Evolutionary conservation across 371 early-diverging fungal genomes (phyloP).

Genomic region (Apophysomyces elegans): DNA sequence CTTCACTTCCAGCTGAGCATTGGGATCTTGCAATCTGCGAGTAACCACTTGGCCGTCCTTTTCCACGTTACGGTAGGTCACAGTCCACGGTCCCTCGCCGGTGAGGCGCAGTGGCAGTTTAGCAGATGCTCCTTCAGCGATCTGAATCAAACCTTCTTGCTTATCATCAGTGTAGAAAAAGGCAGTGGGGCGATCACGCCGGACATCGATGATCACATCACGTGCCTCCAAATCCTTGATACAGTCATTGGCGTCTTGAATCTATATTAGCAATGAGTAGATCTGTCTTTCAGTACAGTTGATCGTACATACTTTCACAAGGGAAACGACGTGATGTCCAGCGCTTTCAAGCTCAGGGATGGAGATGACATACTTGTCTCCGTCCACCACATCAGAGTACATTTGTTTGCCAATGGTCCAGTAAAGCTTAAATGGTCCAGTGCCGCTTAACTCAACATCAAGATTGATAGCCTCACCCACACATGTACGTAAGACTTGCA

Average conservation of each 20-base stretch:
- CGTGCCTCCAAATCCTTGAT: constrained; percentile 47
- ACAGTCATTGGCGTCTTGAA: constrained; percentile 50
- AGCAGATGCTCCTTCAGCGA: constrained; percentile 39
- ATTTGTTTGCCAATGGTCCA: constrained; percentile 41
- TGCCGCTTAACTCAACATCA: constrained; percentile 46
- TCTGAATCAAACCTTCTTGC: constrained; percentile 20
- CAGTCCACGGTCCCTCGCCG: constrained; percentile 54
- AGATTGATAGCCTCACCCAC: constrained; percentile 42
- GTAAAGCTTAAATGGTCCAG: constrained; percentile 38
- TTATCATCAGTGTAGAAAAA: constrained; percentile 38
- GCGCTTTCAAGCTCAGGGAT: constrained; percentile 43
- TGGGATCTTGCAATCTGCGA: constrained; percentile 41
- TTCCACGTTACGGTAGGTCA: constrained; percentile 42
- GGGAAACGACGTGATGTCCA: constrained; percentile 47
- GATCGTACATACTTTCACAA: constrained; percentile 33
- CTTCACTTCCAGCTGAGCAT: constrained; percentile 40
- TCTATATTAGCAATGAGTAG: constrained; percentile 16
- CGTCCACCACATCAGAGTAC: constrained; percentile 32
- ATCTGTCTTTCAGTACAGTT: background rate
- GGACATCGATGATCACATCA: constrained; percentile 51
- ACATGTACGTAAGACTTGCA: constrained; percentile 40
- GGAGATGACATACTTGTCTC: constrained; percentile 33
- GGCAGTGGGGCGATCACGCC: constrained; percentile 53
- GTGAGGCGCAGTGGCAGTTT: constrained; percentile 45
- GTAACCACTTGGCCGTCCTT: constrained; percentile 23